Percentiles rank a stretch among this genome's conserved stretches.
These are phyloP conservation scores for Jacaranda copaia DNA, from an alignment of 257 asterid genomes.

Conservation along the genomic window DNA sequence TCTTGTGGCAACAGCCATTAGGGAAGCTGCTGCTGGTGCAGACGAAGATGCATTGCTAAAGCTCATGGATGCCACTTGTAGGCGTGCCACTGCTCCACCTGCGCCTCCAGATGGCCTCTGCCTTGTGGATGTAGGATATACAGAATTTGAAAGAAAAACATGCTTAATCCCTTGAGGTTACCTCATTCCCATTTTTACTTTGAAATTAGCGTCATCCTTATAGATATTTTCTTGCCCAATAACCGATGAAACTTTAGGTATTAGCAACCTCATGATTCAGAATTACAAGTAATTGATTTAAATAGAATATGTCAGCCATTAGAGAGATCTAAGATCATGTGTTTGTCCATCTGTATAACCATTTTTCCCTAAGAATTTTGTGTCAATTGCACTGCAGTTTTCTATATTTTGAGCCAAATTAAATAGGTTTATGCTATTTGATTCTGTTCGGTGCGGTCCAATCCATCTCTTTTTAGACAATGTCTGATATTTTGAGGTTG, in stretches of 20 bases:
- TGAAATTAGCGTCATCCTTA: neutral
- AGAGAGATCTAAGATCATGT: neutral
- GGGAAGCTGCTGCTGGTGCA: constrained; percentile 99
- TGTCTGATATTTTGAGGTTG: neutral
- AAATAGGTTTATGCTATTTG: neutral
- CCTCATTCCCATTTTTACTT: constrained; percentile 18
- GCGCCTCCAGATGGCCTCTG: constrained; percentile 98
- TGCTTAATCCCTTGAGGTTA: constrained; percentile 69
- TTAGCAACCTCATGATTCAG: neutral
- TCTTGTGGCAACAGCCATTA: constrained; percentile 86
- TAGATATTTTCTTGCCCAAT: neutral
- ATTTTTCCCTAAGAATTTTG: neutral
- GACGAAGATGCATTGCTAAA: constrained; percentile 75
- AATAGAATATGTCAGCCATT: neutral
- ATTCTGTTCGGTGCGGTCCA: no score
- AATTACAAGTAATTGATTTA: neutral
- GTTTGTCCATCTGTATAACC: neutral
- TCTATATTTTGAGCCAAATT: neutral
- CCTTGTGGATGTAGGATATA: constrained; percentile 87
- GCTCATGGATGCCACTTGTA: constrained; percentile 91
- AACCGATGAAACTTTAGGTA: neutral
- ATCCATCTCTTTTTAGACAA: no score
- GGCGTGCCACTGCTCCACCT: constrained; percentile 98
- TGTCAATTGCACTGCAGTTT: neutral
- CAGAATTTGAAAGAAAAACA: constrained; percentile 57